phyloP scores from a whole-genome alignment of 1,284 basidiomycete species.

The Cerioporus squamosus region DNA sequence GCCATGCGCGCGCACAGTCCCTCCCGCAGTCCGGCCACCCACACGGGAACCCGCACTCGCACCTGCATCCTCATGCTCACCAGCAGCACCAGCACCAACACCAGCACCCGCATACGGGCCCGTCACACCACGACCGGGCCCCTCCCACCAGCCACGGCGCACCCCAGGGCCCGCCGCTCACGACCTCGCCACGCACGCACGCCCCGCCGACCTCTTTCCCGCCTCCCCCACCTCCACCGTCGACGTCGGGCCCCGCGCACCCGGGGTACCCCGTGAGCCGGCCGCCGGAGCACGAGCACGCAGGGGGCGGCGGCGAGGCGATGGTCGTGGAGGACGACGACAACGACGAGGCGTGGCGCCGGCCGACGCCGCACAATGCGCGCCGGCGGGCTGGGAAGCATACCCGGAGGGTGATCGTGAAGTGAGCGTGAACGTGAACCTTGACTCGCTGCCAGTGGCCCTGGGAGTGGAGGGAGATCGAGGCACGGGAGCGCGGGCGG shows the following conservation, averaged over 20 bases:
- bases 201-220: conserved; percentile 10
- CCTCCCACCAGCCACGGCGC: conserved; percentile 12
- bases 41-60: conserved; percentile 6
- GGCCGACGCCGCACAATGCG: conserved; percentile 68
- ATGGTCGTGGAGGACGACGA: conserved; percentile 40
- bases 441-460: too few species aligned
- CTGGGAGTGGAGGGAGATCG: too few species aligned
- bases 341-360: conserved; percentile 71
- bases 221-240: conserved; percentile 1
- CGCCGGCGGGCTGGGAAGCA: conserved; percentile 75
- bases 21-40: conserved; percentile 9
- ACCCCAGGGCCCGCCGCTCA: neutral
- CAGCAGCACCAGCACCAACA: conserved; percentile 8
- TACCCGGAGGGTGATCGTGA: conserved; percentile 54
- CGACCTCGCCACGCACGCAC: conserved; percentile 16
- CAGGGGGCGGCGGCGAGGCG: conserved; percentile 28
- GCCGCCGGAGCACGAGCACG: conserved; percentile 19
- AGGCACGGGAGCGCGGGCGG: too few species aligned
- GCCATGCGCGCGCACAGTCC: conserved; percentile 5
- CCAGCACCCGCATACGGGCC: conserved; percentile 11
- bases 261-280: conserved; percentile 19
- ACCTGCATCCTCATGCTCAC: conserved; percentile 12
- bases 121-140: conserved; percentile 5
- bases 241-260: conserved; percentile 6
- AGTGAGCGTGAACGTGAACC: conserved; percentile 21